Base-by-base conservation (phyloP, 768 basidiomycete genomes). In the Hypsizygus marmoreus region DNA sequence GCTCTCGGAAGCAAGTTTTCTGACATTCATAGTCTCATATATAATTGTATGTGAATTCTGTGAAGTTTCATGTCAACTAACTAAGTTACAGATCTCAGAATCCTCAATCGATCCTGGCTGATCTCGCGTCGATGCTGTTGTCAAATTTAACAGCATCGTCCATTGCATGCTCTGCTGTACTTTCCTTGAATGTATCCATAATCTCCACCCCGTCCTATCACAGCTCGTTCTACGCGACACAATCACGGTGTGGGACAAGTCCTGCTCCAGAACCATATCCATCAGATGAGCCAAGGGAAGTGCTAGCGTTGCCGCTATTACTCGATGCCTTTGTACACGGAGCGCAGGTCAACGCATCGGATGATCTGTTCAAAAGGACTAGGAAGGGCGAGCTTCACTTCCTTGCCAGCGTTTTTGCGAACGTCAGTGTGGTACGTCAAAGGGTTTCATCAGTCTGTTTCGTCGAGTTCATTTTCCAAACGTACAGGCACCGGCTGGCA, bases 41-140 rank as follows among this genome's bases (percentile, higher is more conserved):
- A 91, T 93, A 43, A 74, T 95, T 53, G 95, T 97, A 56, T 40
- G 90, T 74, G 10, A n/a, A 19, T 20, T 13, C 13, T 48, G 26
- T 52, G 19, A 26, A 36, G 23, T 42, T 28, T 29, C 8, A 17
- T 30, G 4, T 41, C 22, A 41, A 14, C 12, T 34, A 29, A 19
- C 36, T 55, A n/a, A 56, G 25, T 12, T 36, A 34, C n/a, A 30
- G 19, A 36, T 12, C 30, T 7, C 56, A 97, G 94, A 88, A 93
- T 66, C 87, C 91, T n/a, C 81, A 87, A 49, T 84, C 95, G 8
- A 82, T 87, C 46, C 85, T 97, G 20, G 92, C 93, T 25, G 95
- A 97, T 72, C 81, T 98, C 14, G 92, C 94, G 3, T 80, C 91
- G n/a, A 98, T 98, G 95, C 75, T 97, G 1, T 77, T 98, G 8